Base-by-base conservation (phyloP, 768 basidiomycete genomes). In the Pisolithus marmoratus region DNA sequence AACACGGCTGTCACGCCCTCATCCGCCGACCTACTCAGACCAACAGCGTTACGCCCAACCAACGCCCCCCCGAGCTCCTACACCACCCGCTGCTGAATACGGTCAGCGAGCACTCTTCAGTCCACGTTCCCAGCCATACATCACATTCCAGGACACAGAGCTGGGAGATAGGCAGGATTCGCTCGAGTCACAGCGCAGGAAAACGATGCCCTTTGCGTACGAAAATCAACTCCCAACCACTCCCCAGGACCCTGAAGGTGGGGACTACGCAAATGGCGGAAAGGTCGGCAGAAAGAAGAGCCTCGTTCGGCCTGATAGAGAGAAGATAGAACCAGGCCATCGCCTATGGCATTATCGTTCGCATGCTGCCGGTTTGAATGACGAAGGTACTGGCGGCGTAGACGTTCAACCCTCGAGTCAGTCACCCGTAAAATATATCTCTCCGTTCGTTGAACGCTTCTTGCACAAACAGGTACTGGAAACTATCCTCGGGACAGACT, bases 261-360 rank as follows among this genome's bases (percentile, higher is more conserved):
- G 54, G n/a, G 63, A 70, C 4, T 62, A 69, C 41, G 69, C 69
- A 38, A 81, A 82, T 58, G 73, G 76, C 3, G 69, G 74, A 15
- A 74, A 75, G 52, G 79, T 90, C 7, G 71, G 75, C 52, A 74
- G 96, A 64, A 97, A 96, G 78, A 94, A 94, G 77, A 90, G 86
- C 65, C 78, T 99, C 17, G 90, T 97, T 49, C 75, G 79, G 51
- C 95, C 95, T 5, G 95, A 99, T 69, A 76, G 95, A 52, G 94
- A 96, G 74, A 92, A 94, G 76, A 90, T 97, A 59, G 94, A 97
- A 62, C 93, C 94, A 9, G 83, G 84, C 38, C 93, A 97, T 74
- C 81, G 93, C 46, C 85, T 94, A 61, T 98, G 87, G 85, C 88
- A 97, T 70, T 98, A 98, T 71, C 83, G 90, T 49, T 83, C 78